Evolutionary conservation across 1,284 basidiomycete species (phyloP), one percentile per base, ranked within the genome.

Genomic region (Erythrobasidium hasegawianum): DNA sequence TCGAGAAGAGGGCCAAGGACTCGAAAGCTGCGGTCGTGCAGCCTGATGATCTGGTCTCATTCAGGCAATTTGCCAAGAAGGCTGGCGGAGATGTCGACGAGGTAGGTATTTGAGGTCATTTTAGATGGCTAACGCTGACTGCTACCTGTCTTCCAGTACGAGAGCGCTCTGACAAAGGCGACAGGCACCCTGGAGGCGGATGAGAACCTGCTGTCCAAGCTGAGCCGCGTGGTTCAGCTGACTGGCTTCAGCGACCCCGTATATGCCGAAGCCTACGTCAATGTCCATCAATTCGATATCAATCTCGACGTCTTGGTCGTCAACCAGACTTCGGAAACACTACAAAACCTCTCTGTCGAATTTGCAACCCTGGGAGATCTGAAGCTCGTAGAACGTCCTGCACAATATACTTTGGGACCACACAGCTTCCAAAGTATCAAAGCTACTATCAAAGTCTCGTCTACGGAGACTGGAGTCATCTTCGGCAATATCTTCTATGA

Each of bases 351-450:
- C 2, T 94, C 91, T 72, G 84, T 98, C 67, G 96, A 99, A 78
- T 97, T 99, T 74, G 94, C 96, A 0, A 98, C 95, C 0, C 82
- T 98, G 0, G 96, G 96, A 39, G 96, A 98, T 76, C 83, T 99
- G 57, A 97, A 97, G 78, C 86, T 99, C 14, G 93, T 98, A 14
- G 96, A 99, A 78, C 84, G 95, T 24, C 95, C 96, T 1, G 83
- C 89, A 1, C 86, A 92, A 11, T 89, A 95, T 76, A 98, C 94
- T 0, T 84, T 99, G 49, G 95, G 86, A 0, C 95, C 95, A 0
- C 92, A 97, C 75, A 90, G 89, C 38, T 98, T 97, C 87, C 96
- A 97, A 79, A 93, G 87, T 76, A 92, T 98, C 81, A 97, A 97
- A 78, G 93, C 95, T 14, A 97, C 95, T 0, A 96, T 99, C 81